Conservation (phyloP, 2,329 filamentous ascomycete species). For the Ceratocystis ficicola region DNA sequence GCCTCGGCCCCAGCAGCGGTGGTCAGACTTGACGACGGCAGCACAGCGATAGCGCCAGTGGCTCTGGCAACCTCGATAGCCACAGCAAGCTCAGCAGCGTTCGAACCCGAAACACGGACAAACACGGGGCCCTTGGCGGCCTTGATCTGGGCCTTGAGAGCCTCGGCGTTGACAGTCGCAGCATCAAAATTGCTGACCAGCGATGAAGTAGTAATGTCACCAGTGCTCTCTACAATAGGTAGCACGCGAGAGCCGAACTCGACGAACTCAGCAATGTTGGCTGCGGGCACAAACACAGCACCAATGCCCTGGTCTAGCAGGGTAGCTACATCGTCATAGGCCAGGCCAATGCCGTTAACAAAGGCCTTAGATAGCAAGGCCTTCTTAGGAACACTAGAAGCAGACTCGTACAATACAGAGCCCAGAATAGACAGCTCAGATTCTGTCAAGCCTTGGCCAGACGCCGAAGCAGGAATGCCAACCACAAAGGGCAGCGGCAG, state of each 20-base stretch:
- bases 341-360: constrained; percentile 62
- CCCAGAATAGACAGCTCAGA: constrained; percentile 49
- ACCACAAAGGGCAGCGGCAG: constrained; percentile 52
- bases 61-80: constrained; percentile 38
- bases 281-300: constrained; percentile 67
- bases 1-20: constrained; percentile 50
- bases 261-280: constrained; percentile 49
- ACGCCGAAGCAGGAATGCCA: constrained; percentile 41
- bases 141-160: constrained; percentile 37
- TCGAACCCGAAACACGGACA: constrained; percentile 38
- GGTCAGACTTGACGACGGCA: constrained; percentile 60
- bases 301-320: constrained; percentile 76
- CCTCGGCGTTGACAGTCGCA: constrained; percentile 31
- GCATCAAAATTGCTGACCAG: constrained; percentile 43
- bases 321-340: constrained; percentile 56
- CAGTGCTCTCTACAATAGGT: constrained; percentile 37
- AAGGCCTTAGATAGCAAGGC: constrained; percentile 49
- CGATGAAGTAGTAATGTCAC: constrained; percentile 40
- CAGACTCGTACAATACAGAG: constrained; percentile 39
- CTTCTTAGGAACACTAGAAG: constrained; percentile 33
- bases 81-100: constrained; percentile 29
- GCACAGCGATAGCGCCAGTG: constrained; percentile 54
- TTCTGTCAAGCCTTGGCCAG: constrained; percentile 41
- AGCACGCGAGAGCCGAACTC: constrained; percentile 47
- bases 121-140: constrained; percentile 38